Conservation (phyloP, 768 basidiomycete genomes). For the Collybia nuda region DNA sequence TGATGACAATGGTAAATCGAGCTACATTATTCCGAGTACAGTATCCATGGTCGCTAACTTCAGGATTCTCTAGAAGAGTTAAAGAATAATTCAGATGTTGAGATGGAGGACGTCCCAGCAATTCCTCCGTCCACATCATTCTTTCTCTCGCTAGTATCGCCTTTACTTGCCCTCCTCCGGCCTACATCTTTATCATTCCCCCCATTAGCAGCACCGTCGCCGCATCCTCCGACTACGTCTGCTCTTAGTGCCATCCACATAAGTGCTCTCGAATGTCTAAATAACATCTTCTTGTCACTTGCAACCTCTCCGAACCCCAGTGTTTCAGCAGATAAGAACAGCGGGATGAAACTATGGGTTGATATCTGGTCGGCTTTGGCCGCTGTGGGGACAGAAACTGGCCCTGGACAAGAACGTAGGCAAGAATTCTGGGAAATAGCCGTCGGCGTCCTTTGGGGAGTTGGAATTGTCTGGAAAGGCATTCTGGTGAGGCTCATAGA, state of each 20-base stretch:
- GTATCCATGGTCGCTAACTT: not conserved
- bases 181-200: slow-evolving; percentile 85
- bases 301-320: slow-evolving; percentile 44
- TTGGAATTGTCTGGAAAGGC: slow-evolving; percentile 77
- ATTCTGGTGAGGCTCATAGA: slow-evolving; percentile 46
- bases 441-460: slow-evolving; percentile 84
- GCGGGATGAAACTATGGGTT: slow-evolving; percentile 60
- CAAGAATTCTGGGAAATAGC: slow-evolving; percentile 78
- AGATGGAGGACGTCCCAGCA: slow-evolving; percentile 45
- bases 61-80: slow-evolving; percentile 1
- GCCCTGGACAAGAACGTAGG: slow-evolving; percentile 65
- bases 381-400: slow-evolving; percentile 57
- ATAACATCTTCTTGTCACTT: slow-evolving; percentile 83
- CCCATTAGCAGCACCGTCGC: slow-evolving; percentile 63
- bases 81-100: slow-evolving; percentile 28
- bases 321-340: slow-evolving; percentile 43
- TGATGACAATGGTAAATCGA: slow-evolving; percentile 27
- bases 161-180: slow-evolving; percentile 66
- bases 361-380: slow-evolving; percentile 63
- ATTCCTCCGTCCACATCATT: slow-evolving; percentile 37
- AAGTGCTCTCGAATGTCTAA: slow-evolving; percentile 84
- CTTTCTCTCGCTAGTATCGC: slow-evolving; percentile 63
- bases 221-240: slow-evolving; percentile 88
- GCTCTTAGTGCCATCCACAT: slow-evolving; percentile 82
- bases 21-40: not conserved